Evolutionary conservation across 2,329 filamentous ascomycete species (phyloP), one percentile per base, ranked within the genome.

Genomic region (Salinomyces thailandicus): DNA sequence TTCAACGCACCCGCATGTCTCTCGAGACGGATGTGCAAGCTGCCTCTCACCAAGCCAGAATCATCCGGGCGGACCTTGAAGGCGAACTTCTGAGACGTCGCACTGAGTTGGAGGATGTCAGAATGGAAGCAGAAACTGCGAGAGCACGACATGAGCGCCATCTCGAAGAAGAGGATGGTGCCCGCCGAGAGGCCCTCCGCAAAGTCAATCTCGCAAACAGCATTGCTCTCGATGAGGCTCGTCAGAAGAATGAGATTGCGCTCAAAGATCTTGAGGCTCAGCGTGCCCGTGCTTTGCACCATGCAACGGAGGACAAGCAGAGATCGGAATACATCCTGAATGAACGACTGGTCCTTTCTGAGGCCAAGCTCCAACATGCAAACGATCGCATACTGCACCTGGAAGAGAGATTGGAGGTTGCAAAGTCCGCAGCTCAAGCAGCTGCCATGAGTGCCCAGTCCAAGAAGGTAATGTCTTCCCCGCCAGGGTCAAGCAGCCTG

Each of bases 391-490:
- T 95, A 17, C 63, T 73, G 4, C 82, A 93, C 50, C 70, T 96
- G 1, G 85, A 95, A 58, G 87, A 95, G 59, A 89, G 86, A 60
- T 73, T 98, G 12, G 81, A 93, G 50, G 82, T 96, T 49, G 81
- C 89, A 16, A 87, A 87, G 57, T 78, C 86, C 54, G 87, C 87
- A 19, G 87, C 86, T 7, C 77, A 77, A 42, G 85, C 86, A 24
- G 89, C 87, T 12, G 85, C 76, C 12, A 74, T 81, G 59, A 85
- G 84, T 20, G 58, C 55, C 5, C 52, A 60, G 31, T 42, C 46
- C 18, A 46, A 43, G 11, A 41, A 46, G 18, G 35, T 39, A 6
- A 36, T 46, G 5, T 22, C 45, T 11, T 38, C 46, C 3, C 57
- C 62, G 3, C 15, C 15, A 9, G 20, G 18, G 28, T 53, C 60